Evolutionary conservation across 805 yeast genomes (phyloP).

Genomic region (Komagataella pastoris): DNA sequence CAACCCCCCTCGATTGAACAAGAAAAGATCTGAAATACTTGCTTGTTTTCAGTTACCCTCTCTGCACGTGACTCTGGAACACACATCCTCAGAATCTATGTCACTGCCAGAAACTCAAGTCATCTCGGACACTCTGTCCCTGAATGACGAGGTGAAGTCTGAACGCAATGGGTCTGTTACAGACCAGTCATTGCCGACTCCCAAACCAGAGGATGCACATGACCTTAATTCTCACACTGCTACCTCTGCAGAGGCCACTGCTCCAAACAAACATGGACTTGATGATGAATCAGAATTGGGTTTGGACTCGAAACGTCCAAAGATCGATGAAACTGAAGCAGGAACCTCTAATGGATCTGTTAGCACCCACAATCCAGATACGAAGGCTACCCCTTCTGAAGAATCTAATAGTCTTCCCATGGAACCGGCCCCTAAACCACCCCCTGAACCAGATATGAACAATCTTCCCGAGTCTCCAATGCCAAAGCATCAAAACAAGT

Average conservation of each 20-base stretch:
- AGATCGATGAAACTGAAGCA: slow-evolving; percentile 3
- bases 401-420: slow-evolving; percentile 13
- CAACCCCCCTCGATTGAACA: background rate
- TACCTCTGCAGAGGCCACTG: background rate
- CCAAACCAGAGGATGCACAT: slow-evolving; percentile 1
- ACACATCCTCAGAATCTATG: background rate
- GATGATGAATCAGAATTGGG: background rate
- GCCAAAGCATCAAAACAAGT: slow-evolving; percentile 76
- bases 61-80: background rate
- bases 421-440: slow-evolving; percentile 66
- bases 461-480: slow-evolving; percentile 55
- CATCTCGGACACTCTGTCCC: background rate
- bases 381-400: slow-evolving; percentile 2
- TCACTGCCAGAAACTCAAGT: background rate
- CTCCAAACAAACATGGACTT: background rate
- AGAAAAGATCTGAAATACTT: background rate
- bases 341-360: slow-evolving; percentile 1
- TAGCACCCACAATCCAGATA: background rate
- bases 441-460: slow-evolving; percentile 59
- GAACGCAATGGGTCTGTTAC: background rate
- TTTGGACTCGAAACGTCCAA: background rate
- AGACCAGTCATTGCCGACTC: slow-evolving; percentile 3
- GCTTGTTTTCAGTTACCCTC: background rate
- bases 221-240: background rate
- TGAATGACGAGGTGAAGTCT: background rate